Conservation (phyloP, 495 filamentous ascomycete genomes). For the Neurospora sp. region DNA sequence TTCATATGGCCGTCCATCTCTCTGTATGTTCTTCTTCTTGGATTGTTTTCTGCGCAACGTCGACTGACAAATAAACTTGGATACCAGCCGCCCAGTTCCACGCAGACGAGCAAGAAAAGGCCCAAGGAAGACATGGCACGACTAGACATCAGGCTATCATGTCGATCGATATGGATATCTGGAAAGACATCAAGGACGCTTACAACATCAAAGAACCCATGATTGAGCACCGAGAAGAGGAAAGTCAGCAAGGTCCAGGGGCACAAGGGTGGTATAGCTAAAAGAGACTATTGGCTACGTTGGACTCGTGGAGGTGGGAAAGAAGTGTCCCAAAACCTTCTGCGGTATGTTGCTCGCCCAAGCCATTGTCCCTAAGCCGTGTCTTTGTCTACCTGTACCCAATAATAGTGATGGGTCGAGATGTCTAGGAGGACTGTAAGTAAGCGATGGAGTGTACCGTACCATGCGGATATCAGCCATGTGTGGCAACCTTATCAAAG, state of each 20-base stretch:
- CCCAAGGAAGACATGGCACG: slow-evolving; percentile 26
- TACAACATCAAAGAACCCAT: slow-evolving; percentile 69
- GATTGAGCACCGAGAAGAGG: slow-evolving; percentile 71
- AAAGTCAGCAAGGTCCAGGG: slow-evolving; percentile 42
- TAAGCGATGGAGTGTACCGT: not conserved
- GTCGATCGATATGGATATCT: slow-evolving; percentile 71
- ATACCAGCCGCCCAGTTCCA: slow-evolving; percentile 15
- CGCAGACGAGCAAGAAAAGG: slow-evolving; percentile 11
- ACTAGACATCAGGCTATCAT: slow-evolving; percentile 76
- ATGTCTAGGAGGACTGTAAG: not conserved
- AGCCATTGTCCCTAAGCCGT: not conserved
- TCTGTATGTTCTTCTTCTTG: slow-evolving; percentile 46
- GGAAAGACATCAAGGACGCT: slow-evolving; percentile 61
- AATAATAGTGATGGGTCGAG: not conserved
- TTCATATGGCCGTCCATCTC: slow-evolving; percentile 52
- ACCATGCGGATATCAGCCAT: not conserved
- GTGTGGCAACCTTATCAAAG: not conserved
- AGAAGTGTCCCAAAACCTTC: not conserved
- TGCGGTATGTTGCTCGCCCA: not conserved
- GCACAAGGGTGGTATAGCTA: slow-evolving; percentile 71
- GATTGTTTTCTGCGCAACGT: not conserved
- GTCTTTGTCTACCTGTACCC: not conserved
- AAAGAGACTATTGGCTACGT: not conserved
- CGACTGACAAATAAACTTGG: not conserved
- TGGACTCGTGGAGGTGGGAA: not conserved